These are phyloP conservation scores for Alternaria postmessia DNA, from an alignment of 2,329 filamentous ascomycete species.

Conservation along the genomic window DNA sequence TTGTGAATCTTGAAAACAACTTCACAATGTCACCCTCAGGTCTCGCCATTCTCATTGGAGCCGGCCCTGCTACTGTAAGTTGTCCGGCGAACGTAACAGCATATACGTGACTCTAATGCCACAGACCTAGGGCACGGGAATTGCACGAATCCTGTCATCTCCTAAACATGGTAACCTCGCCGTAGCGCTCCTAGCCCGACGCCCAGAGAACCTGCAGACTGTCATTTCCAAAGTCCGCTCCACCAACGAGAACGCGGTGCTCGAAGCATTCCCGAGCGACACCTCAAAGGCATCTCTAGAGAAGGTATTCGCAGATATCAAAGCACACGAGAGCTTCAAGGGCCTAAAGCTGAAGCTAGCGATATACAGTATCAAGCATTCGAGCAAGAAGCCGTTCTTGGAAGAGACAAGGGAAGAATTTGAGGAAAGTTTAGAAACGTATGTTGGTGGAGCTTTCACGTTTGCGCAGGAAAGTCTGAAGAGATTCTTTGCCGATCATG, in stretches of 20 bases:
- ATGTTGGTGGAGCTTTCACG: slow-evolving; percentile 64
- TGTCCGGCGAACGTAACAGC: not conserved
- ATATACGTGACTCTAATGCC: not conserved
- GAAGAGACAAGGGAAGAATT: slow-evolving; percentile 60
- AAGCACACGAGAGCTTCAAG: slow-evolving; percentile 57
- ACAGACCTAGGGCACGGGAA: slow-evolving; percentile 58
- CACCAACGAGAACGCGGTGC: slow-evolving; percentile 54
- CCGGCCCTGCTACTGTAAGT: slow-evolving; percentile 43
- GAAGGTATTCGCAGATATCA: slow-evolving; percentile 60
- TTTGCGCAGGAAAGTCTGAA: slow-evolving; percentile 64
- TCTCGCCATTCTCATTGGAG: slow-evolving; percentile 46
- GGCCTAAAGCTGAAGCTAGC: slow-evolving; percentile 61
- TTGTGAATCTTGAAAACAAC: not conserved
- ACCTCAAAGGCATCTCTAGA: slow-evolving; percentile 58
- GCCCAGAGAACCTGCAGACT: slow-evolving; percentile 55
- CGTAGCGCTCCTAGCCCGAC: slow-evolving; percentile 63
- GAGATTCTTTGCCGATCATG: slow-evolving; percentile 62
- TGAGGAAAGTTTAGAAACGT: slow-evolving; percentile 58
- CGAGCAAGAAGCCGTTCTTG: slow-evolving; percentile 63
- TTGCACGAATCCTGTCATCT: slow-evolving; percentile 62
- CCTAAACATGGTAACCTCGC: slow-evolving; percentile 63
- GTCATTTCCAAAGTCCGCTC: slow-evolving; percentile 54
- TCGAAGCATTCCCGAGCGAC: slow-evolving; percentile 63
- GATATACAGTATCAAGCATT: slow-evolving; percentile 66
- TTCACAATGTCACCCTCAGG: slow-evolving; percentile 37